Base-by-base conservation (phyloP, 345 rosid genomes). In the Linum trigynum region DNA sequence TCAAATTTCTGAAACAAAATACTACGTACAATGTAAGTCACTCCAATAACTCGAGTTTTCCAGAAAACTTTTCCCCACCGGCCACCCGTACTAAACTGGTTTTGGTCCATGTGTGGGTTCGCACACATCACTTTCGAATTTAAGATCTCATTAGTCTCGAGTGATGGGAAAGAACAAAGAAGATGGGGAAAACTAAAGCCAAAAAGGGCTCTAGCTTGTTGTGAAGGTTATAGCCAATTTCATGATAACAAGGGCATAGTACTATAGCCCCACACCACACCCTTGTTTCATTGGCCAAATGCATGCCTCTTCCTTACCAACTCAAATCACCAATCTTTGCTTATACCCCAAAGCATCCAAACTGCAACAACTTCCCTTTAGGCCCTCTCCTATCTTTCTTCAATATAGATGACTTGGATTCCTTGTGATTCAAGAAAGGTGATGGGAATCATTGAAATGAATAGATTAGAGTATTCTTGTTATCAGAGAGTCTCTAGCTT, bases 331-430 rank as follows among this genome's bases (percentile, higher is more conserved):
- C 90, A 48, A 15, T 48, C 53, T 79, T 91, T 91, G 96, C 98
- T 91, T 91, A 83, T 65, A 76, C 85, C 80, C 77, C 87, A 91
- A 91, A 88, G 83, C 89, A 88, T 79, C 84, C 32, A 78, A 85
- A 82, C 86, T 78, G 50, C 65, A 67, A 56, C 14, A 11, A 84
- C 71, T 68, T 77, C 73, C 71, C 71, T 74, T 76, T 23, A 0
- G 32, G 32, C 69, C 67, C 57, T 56, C 64, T 59, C 5, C 57
- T 41, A 59, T 68, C 59, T 68, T 65, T 40, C 67, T 42, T 58
- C 48, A 67, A 62, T 50, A 59, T 76, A 69, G 63, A 63, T 42
- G 32, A 59, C 66, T 10, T 37, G 16, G 38, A 32, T 77, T 84
- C 87, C 97, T 81, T 90, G 75, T 78, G 67, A 71, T 75, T 67